Conservation (phyloP, 1,284 basidiomycete genomes). For the Marasmius oreades region DNA sequence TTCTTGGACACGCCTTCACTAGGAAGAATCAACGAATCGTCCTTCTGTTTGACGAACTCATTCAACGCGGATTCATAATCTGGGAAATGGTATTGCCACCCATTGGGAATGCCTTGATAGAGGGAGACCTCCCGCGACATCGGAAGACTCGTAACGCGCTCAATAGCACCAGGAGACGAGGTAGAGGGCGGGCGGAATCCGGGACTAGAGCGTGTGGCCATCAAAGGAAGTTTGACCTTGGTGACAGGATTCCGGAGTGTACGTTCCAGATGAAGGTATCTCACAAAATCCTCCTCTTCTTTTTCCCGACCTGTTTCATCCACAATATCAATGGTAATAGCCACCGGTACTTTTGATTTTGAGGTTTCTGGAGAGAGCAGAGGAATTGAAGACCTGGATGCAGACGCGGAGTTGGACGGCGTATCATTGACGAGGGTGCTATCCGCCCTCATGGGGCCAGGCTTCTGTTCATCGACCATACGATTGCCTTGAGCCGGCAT, state of each 20-base stretch:
- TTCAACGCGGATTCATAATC: slow-evolving; percentile 30
- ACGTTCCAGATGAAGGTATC: neutral
- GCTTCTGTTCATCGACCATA: too few relatives aligned
- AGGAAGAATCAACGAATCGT: neutral
- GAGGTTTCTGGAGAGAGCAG: neutral
- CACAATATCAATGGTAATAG: neutral
- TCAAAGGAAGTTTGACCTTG: slow-evolving; percentile 11
- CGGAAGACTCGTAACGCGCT: slow-evolving; percentile 22
- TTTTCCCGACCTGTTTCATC: neutral
- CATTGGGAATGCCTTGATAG: slow-evolving; percentile 41
- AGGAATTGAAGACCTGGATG: neutral
- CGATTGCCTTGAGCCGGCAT: neutral
- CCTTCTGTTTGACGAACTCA: neutral
- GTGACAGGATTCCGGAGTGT: neutral
- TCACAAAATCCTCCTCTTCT: neutral
- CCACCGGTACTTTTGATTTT: neutral
- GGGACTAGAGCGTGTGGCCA: slow-evolving; percentile 14
- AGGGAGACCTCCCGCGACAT: slow-evolving; percentile 44
- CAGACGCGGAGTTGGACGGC: too few relatives aligned
- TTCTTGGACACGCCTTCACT: neutral
- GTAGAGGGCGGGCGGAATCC: neutral
- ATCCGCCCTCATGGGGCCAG: neutral
- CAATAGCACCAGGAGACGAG: neutral
- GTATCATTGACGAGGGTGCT: too few relatives aligned
- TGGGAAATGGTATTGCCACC: slow-evolving; percentile 39